These are phyloP conservation scores for Pestalotiopsis fici DNA, from an alignment of 2,329 filamentous ascomycete species.

Conservation along the genomic window DNA sequence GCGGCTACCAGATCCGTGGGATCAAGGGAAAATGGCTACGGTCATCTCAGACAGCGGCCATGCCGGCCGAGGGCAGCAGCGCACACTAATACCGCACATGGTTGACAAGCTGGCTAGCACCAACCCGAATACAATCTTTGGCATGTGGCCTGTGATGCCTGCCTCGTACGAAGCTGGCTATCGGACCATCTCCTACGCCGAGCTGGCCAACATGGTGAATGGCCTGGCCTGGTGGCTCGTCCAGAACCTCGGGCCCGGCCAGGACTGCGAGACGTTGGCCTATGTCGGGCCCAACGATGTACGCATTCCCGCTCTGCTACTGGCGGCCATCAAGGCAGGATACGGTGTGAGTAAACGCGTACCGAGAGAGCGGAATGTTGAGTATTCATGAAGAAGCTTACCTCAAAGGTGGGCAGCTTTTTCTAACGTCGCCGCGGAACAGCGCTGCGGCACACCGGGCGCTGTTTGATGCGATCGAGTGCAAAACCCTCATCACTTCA, in stretches of 20 bases:
- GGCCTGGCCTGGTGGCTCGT: slow-evolving; percentile 36
- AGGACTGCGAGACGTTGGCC: slow-evolving; percentile 29
- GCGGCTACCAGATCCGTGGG: too few species aligned
- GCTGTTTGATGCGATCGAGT: slow-evolving; percentile 28
- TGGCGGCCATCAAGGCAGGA: slow-evolving; percentile 22
- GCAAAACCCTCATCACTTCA: slow-evolving; percentile 27
- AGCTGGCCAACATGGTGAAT: slow-evolving; percentile 33
- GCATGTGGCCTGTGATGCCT: slow-evolving; percentile 28
- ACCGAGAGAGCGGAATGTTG: background rate
- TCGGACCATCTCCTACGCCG: slow-evolving; percentile 17
- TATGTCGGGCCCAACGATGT: slow-evolving; percentile 38
- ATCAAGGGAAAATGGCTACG: background rate
- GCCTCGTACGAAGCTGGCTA: slow-evolving; percentile 25
- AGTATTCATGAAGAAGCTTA: background rate
- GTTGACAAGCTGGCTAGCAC: slow-evolving; percentile 32
- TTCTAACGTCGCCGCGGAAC: slow-evolving; percentile 38
- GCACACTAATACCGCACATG: slow-evolving; percentile 30
- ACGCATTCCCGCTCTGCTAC: slow-evolving; percentile 17
- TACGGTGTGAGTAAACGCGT: slow-evolving; percentile 23
- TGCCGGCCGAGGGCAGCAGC: background rate
- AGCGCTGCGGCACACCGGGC: slow-evolving; percentile 31
- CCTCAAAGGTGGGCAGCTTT: slow-evolving; percentile 18
- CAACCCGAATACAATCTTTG: slow-evolving; percentile 28
- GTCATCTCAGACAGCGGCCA: background rate
- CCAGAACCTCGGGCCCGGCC: slow-evolving; percentile 24